A percentile compares a stretch with the other conserved stretches of the same genome.
Conservation (phyloP, 495 filamentous ascomycete genomes). For the Aspergillus egyptiacus region DNA sequence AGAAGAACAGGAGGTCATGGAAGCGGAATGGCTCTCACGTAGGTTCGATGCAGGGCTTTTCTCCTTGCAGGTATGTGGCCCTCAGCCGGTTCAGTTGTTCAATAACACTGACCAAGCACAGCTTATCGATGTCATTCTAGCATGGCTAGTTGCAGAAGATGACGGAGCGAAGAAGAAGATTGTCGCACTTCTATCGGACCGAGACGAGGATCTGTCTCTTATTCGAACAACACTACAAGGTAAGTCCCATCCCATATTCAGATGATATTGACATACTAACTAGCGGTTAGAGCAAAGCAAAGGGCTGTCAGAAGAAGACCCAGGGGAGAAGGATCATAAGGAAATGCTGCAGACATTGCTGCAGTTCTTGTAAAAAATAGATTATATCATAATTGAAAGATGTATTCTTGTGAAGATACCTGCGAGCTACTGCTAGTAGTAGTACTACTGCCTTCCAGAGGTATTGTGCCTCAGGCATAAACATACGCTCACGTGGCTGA, state of each 20-base stretch:
- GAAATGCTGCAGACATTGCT: slow-evolving; percentile 68
- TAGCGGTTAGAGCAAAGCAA: slow-evolving; percentile 51
- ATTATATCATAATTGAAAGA: neutral
- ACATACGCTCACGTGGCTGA: slow-evolving; percentile 7
- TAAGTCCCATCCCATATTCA: too few species aligned
- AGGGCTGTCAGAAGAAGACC: slow-evolving; percentile 51
- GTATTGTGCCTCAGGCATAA: neutral
- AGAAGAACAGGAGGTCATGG: slow-evolving; percentile 59
- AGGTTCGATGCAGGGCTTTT: slow-evolving; percentile 83
- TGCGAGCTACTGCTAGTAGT: too few species aligned
- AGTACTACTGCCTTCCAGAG: neutral
- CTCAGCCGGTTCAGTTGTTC: neutral
- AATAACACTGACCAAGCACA: slow-evolving; percentile 17
- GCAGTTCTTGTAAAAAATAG: slow-evolving; percentile 47
- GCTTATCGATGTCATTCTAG: slow-evolving; percentile 79
- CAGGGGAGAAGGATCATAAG: slow-evolving; percentile 52
- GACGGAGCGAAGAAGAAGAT: slow-evolving; percentile 68
- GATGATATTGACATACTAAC: slow-evolving; percentile 18
- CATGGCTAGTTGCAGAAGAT: slow-evolving; percentile 93
- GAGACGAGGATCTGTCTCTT: slow-evolving; percentile 57
- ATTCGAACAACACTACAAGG: slow-evolving; percentile 65
- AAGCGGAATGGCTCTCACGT: slow-evolving; percentile 77
- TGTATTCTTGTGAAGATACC: too few species aligned
- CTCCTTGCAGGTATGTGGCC: slow-evolving; percentile 54
- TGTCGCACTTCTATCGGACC: slow-evolving; percentile 54